phyloP scores from a whole-genome alignment of 2,329 filamentous ascomycete genomes.

The Cercospora sesami region DNA sequence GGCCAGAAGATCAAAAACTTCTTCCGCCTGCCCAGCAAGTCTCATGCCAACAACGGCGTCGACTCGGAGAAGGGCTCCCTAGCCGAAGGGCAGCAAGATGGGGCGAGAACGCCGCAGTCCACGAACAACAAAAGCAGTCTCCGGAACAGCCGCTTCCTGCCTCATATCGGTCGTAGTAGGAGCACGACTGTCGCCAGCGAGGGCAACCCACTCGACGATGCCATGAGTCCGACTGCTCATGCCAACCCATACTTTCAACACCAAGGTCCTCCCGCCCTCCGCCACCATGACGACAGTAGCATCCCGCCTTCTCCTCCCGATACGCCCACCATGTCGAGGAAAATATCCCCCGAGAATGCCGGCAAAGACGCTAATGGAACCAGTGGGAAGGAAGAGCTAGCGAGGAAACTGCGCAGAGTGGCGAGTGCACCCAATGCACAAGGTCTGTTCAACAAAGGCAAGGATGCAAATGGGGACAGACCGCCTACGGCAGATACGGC shows the following conservation, averaged over 20 bases:
- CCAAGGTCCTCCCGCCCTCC: slow-evolving; percentile 87
- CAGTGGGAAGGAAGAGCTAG: slow-evolving; percentile 88
- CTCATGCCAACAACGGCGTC: slow-evolving; percentile 42
- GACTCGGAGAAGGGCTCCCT: slow-evolving; percentile 38
- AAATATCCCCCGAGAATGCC: slow-evolving; percentile 65
- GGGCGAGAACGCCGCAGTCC: slow-evolving; percentile 52
- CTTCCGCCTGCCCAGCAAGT: slow-evolving; percentile 62
- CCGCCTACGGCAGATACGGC: slow-evolving; percentile 70
- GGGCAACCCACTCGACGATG: slow-evolving; percentile 84
- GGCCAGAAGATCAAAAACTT: slow-evolving; percentile 68
- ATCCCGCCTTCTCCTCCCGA: slow-evolving; percentile 91
- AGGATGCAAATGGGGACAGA: slow-evolving; percentile 46
- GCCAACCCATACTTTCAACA: slow-evolving; percentile 98
- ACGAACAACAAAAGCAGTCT: slow-evolving; percentile 60
- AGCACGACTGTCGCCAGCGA: slow-evolving; percentile 91
- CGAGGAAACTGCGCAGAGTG: slow-evolving; percentile 86
- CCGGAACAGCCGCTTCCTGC: slow-evolving; percentile 85
- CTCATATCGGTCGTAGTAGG: slow-evolving; percentile 80
- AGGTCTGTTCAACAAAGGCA: slow-evolving; percentile 67
- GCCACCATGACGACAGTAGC: slow-evolving; percentile 92
- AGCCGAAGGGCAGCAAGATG: slow-evolving; percentile 42
- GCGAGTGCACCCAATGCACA: slow-evolving; percentile 97
- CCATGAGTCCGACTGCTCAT: slow-evolving; percentile 85
- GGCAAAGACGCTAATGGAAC: slow-evolving; percentile 67
- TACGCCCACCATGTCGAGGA: slow-evolving; percentile 71